Conservation (phyloP, 805 yeast genomes). For the Limtongozyma cylindracea region DNA sequence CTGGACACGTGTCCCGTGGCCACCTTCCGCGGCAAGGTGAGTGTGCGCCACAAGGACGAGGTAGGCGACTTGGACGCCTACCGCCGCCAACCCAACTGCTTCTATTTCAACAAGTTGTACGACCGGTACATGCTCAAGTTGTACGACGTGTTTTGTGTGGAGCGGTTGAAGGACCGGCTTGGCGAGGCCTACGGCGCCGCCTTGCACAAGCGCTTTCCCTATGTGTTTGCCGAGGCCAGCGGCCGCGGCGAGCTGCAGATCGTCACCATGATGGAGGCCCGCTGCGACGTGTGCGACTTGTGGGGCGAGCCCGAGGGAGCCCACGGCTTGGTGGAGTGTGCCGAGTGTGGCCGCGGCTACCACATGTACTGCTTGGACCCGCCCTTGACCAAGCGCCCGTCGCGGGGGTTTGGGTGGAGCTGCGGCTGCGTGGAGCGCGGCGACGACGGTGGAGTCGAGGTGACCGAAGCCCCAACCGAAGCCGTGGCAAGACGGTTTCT, state of each 20-base stretch:
- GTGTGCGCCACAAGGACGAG: slow-evolving; percentile 44
- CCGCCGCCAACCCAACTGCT: slow-evolving; percentile 34
- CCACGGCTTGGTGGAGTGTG: slow-evolving; percentile 53
- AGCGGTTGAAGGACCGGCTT: slow-evolving; percentile 12
- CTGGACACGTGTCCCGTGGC: slow-evolving; percentile 58
- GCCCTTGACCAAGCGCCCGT: slow-evolving; percentile 55
- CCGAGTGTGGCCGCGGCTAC: slow-evolving; percentile 42
- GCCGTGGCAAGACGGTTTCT: slow-evolving; percentile 9
- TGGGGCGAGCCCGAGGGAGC: slow-evolving; percentile 45
- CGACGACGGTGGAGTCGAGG: slow-evolving; percentile 23
- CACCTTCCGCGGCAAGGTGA: slow-evolving; percentile 52
- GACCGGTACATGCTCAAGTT: slow-evolving; percentile 69
- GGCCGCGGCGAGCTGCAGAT: slow-evolving; percentile 39
- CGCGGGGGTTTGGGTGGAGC: slow-evolving; percentile 76
- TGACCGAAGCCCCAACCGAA: slow-evolving; percentile 45
- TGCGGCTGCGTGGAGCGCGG: slow-evolving; percentile 74
- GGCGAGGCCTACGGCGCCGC: slow-evolving; percentile 22
- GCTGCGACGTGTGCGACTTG: slow-evolving; percentile 54
- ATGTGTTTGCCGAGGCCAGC: slow-evolving; percentile 47
- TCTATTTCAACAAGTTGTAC: slow-evolving; percentile 68
- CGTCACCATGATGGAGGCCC: slow-evolving; percentile 15
- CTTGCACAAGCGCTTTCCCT: slow-evolving; percentile 40
- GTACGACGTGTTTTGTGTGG: slow-evolving; percentile 53
- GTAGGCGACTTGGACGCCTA: slow-evolving; percentile 31
- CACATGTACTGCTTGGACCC: slow-evolving; percentile 79